Percentiles rank a stretch among this genome's conserved stretches.
Conservation (phyloP, 2,329 filamentous ascomycete species). For the Cytospora paraplurivora region DNA sequence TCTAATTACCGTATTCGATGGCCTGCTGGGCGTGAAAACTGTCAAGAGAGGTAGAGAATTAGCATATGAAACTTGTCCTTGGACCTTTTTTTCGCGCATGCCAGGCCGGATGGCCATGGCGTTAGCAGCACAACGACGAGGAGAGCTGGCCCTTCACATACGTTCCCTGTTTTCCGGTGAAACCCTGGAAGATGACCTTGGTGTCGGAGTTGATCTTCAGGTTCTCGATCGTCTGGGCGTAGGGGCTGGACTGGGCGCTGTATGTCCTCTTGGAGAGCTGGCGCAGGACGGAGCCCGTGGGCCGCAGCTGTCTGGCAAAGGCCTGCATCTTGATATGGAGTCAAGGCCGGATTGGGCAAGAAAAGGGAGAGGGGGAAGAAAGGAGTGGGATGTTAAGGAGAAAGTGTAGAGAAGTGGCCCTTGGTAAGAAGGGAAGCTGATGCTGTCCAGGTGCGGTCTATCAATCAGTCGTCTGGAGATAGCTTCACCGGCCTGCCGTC, state of each 20-base stretch:
- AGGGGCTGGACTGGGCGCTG: constrained; percentile 69
- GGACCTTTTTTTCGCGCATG: constrained; percentile 6
- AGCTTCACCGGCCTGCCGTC: constrained; percentile 16
- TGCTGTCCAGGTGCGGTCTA: constrained; percentile 8
- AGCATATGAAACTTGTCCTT: constrained; percentile 18
- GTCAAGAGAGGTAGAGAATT: constrained; percentile 38
- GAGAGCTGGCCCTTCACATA: constrained; percentile 49
- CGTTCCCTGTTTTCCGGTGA: constrained; percentile 97
- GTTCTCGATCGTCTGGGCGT: constrained; percentile 76
- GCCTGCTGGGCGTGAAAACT: constrained; percentile 98
- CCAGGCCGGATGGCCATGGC: background rate
- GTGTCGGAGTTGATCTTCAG: constrained; percentile 91
- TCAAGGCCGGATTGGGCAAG: constrained; percentile 6
- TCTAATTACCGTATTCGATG: constrained; percentile 88
- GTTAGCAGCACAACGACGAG: background rate
- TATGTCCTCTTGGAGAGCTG: constrained; percentile 70
- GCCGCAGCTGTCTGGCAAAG: constrained; percentile 69
- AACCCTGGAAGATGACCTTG: constrained; percentile 95
- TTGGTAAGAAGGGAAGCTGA: constrained; percentile 22
- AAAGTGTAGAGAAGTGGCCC: constrained; percentile 4
- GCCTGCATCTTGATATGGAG: constrained; percentile 73
- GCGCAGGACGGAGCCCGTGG: constrained; percentile 69
- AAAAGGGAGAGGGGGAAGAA: constrained; percentile 3
- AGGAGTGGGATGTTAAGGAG: background rate
- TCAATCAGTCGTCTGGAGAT: constrained; percentile 14